Evolutionary conservation across 1,284 basidiomycete species (phyloP).

Genomic region (Baeospora myosura): DNA sequence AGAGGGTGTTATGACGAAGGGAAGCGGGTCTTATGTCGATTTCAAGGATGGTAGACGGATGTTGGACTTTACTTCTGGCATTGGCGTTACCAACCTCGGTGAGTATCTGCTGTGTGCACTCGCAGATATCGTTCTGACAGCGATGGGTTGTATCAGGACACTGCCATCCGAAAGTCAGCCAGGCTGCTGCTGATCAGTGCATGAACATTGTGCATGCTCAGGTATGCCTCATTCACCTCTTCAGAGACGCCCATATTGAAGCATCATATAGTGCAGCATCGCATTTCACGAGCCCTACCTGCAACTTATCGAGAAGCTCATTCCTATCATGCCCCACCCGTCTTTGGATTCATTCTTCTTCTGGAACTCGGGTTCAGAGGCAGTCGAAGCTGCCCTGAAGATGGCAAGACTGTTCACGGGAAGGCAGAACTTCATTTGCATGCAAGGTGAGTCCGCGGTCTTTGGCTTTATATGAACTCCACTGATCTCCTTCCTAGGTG

Average conservation of each 20-base stretch:
- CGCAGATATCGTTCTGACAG: neutral
- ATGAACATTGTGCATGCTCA: conserved; percentile 77
- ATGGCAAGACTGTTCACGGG: conserved; percentile 73
- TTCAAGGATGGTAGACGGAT: conserved; percentile 65
- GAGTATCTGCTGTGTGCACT: conserved; percentile 14
- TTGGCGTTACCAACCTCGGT: conserved; percentile 79
- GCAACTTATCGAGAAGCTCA: conserved; percentile 65
- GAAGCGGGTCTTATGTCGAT: conserved; percentile 69
- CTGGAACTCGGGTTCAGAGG: conserved; percentile 93
- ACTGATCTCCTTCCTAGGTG: conserved; percentile 38
- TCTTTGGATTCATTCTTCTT: conserved; percentile 93
- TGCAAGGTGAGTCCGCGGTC: conserved; percentile 56
- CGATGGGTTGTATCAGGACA: conserved; percentile 52
- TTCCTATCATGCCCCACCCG: conserved; percentile 80
- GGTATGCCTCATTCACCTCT: conserved; percentile 21
- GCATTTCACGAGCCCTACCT: conserved; percentile 74
- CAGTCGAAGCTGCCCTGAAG: conserved; percentile 79
- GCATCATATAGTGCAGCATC: conserved; percentile 58
- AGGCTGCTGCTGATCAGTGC: conserved; percentile 82
- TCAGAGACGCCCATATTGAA: conserved; percentile 2
- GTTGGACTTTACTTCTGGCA: conserved; percentile 84
- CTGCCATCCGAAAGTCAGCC: conserved; percentile 81
- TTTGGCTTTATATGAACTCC: neutral
- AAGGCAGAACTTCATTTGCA: conserved; percentile 81
- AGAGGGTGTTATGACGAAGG: conserved; percentile 71